Base-by-base conservation (phyloP, 495 filamentous ascomycete genomes). In the Corynascus novoguineensis region DNA sequence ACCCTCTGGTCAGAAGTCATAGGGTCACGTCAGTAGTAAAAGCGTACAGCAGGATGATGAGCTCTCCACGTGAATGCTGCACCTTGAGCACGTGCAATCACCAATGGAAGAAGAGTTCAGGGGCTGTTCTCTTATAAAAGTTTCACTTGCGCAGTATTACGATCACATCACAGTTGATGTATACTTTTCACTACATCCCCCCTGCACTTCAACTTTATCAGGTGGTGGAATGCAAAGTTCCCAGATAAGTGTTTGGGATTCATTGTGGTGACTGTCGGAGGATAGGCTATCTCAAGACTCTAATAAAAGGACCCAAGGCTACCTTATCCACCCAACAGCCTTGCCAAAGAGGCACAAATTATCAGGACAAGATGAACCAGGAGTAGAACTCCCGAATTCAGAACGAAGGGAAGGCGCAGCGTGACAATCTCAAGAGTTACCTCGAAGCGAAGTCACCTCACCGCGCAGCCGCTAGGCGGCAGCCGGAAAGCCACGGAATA, bases 401-500 rank as follows among this genome's bases (percentile, higher is more conserved):
- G 48, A 37, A 52, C 35, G 50, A 52, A 52, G 25, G 11, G 50
- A 52, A 52, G 8, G 21, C 21, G 35, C 24, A 49, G 46, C 46
- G 12, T 14, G 28, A 6, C 5, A 53, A 32, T 21, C 24, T 4
- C 34, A 11, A 40, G n/a, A n/a, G 24, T 40, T 12, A 15, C 10
- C 29, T n/a, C 25, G 11, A 27, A 17, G 14, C 24, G 5, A 22
- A 6, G 25, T 2, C 3, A 29, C 3, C 42, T 0, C 14, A 8
- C 17, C 15, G n/a, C 29, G 6, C 17, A 8, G 25, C 10, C 44
- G 21, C n/a, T n/a, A 44, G 6, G 19, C 22, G 3, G 7, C 17
- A 44, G 1, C 40, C n/a, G 42, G 49, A 37, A 50, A 27, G 46
- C 29, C n/a, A 56, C 32, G 11, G 15, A 7, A 41, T 14, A 21